A percentile compares a stretch with the other conserved stretches of the same genome.
phyloP scores from a whole-genome alignment of 176 grass and related monocot species.

The Chloris gayana region DNA sequence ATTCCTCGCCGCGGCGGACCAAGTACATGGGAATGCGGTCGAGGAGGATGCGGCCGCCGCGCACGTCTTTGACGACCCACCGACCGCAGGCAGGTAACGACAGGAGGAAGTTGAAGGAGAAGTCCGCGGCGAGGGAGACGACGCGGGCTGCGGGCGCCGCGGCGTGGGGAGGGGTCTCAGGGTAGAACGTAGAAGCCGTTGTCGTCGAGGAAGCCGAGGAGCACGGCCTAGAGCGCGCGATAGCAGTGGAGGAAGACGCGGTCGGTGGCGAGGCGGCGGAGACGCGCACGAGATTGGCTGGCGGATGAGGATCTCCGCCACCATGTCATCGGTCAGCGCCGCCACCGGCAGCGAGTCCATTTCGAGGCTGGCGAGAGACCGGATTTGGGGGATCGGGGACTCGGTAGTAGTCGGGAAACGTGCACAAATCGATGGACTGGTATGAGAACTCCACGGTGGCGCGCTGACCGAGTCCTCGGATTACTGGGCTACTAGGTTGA shows the following conservation, averaged over 20 bases:
- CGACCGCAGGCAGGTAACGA: background rate
- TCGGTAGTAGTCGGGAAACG: background rate
- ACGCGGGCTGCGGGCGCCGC: conserved; percentile 12
- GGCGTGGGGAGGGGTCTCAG: conserved; percentile 31
- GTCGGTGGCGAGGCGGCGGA: conserved; percentile 26
- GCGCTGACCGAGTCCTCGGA: background rate
- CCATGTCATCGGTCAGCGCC: conserved; percentile 33
- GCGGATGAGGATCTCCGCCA: conserved; percentile 48
- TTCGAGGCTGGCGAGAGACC: background rate
- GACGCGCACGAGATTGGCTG: conserved; percentile 30
- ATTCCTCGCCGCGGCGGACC: background rate
- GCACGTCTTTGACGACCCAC: conserved; percentile 40
- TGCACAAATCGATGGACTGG: background rate
- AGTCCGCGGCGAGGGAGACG: conserved; percentile 36
- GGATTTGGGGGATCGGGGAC: background rate
- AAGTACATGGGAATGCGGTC: conserved; percentile 5
- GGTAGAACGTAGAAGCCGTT: conserved; percentile 37
- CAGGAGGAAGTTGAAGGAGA: conserved; percentile 50
- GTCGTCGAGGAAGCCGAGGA: conserved; percentile 39
- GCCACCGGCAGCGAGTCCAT: conserved; percentile 21
- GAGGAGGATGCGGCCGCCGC: conserved; percentile 46
- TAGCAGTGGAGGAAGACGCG: conserved; percentile 43
- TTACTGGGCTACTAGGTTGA: background rate
- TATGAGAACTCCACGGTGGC: background rate
- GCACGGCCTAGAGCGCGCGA: conserved; percentile 33